Evolutionary conservation across 2,329 filamentous ascomycete genomes (phyloP).

Genomic region (Trichoderma oligosporum): DNA sequence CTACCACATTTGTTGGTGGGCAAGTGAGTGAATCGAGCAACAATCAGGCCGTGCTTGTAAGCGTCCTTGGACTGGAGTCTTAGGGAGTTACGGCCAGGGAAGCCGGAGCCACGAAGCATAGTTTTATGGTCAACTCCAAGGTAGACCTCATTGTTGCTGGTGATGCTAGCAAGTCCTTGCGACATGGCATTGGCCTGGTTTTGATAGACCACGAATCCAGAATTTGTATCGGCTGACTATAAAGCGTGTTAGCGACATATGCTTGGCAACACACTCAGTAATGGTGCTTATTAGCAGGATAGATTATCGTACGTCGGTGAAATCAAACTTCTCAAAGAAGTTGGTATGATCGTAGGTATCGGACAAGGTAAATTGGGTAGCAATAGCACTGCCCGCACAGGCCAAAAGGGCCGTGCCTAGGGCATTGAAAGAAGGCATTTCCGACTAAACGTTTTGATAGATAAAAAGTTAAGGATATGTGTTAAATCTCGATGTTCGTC

Average conservation of each 20-base stretch:
- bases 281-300: not conserved
- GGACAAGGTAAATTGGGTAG: slow-evolving; percentile 36
- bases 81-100: slow-evolving; percentile 52
- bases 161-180: slow-evolving; percentile 35
- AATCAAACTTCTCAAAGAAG: slow-evolving; percentile 48
- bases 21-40: slow-evolving; percentile 67
- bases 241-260: not conserved
- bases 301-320: slow-evolving; percentile 34
- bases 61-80: slow-evolving; percentile 59
- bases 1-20: slow-evolving; percentile 62
- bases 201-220: slow-evolving; percentile 60
- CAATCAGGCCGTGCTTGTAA: slow-evolving; percentile 65
- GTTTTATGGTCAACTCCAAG: slow-evolving; percentile 38
- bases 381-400: slow-evolving; percentile 33
- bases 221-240: slow-evolving; percentile 52
- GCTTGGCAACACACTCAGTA: not conserved
- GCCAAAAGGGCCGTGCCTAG: slow-evolving; percentile 39
- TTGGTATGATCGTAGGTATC: slow-evolving; percentile 42
- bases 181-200: slow-evolving; percentile 33
- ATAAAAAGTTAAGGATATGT: slow-evolving; percentile 8
- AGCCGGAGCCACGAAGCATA: slow-evolving; percentile 23
- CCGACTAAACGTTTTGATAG: slow-evolving; percentile 23
- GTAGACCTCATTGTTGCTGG: slow-evolving; percentile 33
- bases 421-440: slow-evolving; percentile 41
- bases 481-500: not conserved